Evolutionary conservation across 78 protist species (phyloP).

Genomic region (Emiliania huxleyi): DNA sequence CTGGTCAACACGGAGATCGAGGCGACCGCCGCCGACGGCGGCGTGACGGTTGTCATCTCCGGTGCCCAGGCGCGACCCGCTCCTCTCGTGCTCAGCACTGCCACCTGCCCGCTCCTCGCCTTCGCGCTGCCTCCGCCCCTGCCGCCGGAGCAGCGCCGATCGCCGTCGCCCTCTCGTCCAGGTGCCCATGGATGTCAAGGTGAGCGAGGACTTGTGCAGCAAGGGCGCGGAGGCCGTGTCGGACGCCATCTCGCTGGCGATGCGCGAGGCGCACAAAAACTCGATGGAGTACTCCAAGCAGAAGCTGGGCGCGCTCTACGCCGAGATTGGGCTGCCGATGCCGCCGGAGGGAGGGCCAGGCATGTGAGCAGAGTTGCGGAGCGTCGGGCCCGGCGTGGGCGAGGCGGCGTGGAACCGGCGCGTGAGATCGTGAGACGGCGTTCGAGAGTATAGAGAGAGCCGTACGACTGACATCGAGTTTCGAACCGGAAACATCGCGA

Average conservation of each 20-base stretch:
- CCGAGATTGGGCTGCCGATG: background rate
- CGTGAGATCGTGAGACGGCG: too few species aligned
- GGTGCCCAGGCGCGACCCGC: conserved; percentile 14
- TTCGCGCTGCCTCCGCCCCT: too few species aligned
- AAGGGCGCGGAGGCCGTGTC: background rate
- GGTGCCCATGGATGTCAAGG: background rate
- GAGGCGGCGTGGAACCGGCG: too few species aligned
- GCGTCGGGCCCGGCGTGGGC: too few species aligned
- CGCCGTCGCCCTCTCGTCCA: background rate
- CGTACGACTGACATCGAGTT: too few species aligned
- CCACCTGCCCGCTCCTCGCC: too few species aligned
- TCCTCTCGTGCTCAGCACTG: too few species aligned
- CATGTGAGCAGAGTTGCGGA: too few species aligned
- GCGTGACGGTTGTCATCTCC: background rate
- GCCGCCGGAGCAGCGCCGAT: too few species aligned
- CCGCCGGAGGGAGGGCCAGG: conserved; percentile 3
- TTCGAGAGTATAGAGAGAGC: too few species aligned
- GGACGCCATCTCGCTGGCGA: background rate
- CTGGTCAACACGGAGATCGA: background rate
- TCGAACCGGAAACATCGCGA: too few species aligned
- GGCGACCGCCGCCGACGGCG: background rate
- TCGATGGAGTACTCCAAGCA: background rate
- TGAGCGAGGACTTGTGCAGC: background rate
- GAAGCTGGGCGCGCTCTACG: background rate
- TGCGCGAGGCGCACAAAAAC: background rate